A percentile compares a stretch with the other conserved stretches of the same genome.
Conservation (phyloP, 2,329 filamentous ascomycete genomes). For the Pseudopyrenochaeta lycopersici region DNA sequence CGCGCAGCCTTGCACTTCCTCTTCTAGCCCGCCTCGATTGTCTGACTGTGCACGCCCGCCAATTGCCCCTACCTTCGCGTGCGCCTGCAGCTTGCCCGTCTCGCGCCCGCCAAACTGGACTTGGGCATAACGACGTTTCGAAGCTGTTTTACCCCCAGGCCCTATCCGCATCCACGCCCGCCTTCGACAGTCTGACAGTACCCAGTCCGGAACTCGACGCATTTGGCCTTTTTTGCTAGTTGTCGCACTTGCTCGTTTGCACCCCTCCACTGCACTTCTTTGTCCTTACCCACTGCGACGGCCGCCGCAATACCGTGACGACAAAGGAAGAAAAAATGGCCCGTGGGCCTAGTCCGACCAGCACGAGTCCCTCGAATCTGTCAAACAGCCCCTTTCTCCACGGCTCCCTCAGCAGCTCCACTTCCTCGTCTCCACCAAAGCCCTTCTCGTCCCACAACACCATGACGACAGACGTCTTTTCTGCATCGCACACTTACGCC, state of each 20-base stretch:
- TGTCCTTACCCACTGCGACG: slow-evolving; percentile 33
- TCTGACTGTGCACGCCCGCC: slow-evolving; percentile 29
- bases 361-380: slow-evolving; percentile 51
- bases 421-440: slow-evolving; percentile 51
- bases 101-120: slow-evolving; percentile 18
- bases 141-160: slow-evolving; percentile 43
- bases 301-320: slow-evolving; percentile 34
- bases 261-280: slow-evolving; percentile 34
- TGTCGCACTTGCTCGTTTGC: slow-evolving; percentile 21
- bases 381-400: slow-evolving; percentile 51
- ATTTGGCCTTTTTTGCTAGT: slow-evolving; percentile 15
- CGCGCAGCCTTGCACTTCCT: slow-evolving; percentile 16
- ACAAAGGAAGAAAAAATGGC: slow-evolving; percentile 49
- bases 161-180: slow-evolving; percentile 18
- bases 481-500: slow-evolving; percentile 50
- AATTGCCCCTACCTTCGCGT: slow-evolving; percentile 30
- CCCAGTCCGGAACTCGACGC: slow-evolving; percentile 26
- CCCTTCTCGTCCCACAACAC: slow-evolving; percentile 45
- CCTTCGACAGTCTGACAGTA: slow-evolving; percentile 23
- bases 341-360: slow-evolving; percentile 53
- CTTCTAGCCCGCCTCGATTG: slow-evolving; percentile 15
- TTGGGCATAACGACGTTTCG: slow-evolving; percentile 46
- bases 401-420: slow-evolving; percentile 51
- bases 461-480: slow-evolving; percentile 54
- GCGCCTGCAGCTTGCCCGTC: slow-evolving; percentile 14